phyloP scores from a whole-genome alignment of 306 rosid species.

The Lablab purpureus region DNA sequence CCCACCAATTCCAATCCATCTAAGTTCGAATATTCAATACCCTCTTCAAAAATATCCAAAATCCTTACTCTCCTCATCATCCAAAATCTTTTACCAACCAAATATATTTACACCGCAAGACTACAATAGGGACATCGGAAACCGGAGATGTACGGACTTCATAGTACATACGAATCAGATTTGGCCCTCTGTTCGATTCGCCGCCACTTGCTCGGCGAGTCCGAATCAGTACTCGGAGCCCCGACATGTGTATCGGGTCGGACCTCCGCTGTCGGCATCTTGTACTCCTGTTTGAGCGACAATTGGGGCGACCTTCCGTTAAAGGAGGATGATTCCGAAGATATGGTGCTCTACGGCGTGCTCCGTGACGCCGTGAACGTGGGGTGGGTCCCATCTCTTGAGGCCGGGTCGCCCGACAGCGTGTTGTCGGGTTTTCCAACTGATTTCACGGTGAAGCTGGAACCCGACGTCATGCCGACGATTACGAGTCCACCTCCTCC shows the following conservation, averaged over 20 bases:
- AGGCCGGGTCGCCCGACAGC: constrained; percentile 44
- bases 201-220: constrained; percentile 73
- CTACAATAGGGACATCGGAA: not conserved
- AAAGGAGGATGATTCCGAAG: constrained; percentile 87
- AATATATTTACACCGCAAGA: not conserved
- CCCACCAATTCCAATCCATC: not conserved
- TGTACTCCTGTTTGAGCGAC: constrained; percentile 73
- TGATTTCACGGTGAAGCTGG: constrained; percentile 53
- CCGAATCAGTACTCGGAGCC: constrained; percentile 47
- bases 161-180: constrained; percentile 55
- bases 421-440: constrained; percentile 26
- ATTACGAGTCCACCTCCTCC: not conserved
- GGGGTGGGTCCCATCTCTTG: constrained; percentile 89
- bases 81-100: not conserved
- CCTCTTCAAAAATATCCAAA: constrained; percentile 18
- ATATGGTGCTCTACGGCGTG: constrained; percentile 82
- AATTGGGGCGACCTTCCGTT: constrained; percentile 89
- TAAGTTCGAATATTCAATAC: constrained; percentile 46
- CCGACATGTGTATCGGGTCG: constrained; percentile 49
- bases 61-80: not conserved
- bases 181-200: constrained; percentile 62
- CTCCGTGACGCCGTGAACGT: constrained; percentile 77
- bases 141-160: constrained; percentile 37
- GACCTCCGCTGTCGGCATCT: constrained; percentile 75
- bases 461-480: constrained; percentile 52